Evolutionary conservation across 768 basidiomycete genomes (phyloP).

Genomic region (Boletales sp.): DNA sequence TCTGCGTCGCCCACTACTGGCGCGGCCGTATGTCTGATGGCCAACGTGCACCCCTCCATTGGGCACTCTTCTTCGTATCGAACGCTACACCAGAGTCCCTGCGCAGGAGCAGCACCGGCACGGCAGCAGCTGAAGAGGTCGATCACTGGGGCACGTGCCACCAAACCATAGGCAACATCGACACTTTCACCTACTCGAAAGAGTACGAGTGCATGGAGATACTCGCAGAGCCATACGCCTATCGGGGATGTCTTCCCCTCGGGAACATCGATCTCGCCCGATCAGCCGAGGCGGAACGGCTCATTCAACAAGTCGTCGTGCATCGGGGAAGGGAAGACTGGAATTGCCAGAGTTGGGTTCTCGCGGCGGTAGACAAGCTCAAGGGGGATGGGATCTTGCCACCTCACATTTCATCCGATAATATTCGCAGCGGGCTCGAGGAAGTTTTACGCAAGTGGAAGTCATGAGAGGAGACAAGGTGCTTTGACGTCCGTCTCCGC

Average conservation of each 20-base stretch:
- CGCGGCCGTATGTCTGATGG: conserved; percentile 21
- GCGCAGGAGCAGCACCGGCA: conserved; percentile 17
- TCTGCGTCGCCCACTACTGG: conserved; percentile 31
- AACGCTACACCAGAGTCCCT: conserved; percentile 23
- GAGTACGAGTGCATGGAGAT: conserved; percentile 31
- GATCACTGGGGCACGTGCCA: conserved; percentile 32
- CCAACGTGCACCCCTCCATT: conserved; percentile 25
- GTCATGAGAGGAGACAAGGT: conserved; percentile 7
- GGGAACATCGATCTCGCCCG: conserved; percentile 15
- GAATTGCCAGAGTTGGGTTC: conserved; percentile 32
- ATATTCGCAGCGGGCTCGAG: conserved; percentile 21
- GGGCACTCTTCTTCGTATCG: conserved; percentile 27
- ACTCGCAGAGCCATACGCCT: conserved; percentile 18
- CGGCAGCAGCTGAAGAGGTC: conserved; percentile 18
- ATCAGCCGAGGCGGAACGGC: conserved; percentile 9
- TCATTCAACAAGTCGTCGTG: conserved; percentile 24
- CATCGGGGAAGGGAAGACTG: conserved; percentile 28
- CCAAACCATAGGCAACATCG: conserved; percentile 28
- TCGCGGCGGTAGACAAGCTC: conserved; percentile 23
- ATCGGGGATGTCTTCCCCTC: conserved; percentile 29
- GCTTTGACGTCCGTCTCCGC: not conserved
- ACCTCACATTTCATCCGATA: conserved; percentile 15
- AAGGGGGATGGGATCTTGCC: conserved; percentile 14
- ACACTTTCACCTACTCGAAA: conserved; percentile 26
- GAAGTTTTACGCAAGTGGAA: conserved; percentile 23